Base-by-base conservation (phyloP, 1,284 basidiomycete genomes). In the Ustilago loliicola region DNA sequence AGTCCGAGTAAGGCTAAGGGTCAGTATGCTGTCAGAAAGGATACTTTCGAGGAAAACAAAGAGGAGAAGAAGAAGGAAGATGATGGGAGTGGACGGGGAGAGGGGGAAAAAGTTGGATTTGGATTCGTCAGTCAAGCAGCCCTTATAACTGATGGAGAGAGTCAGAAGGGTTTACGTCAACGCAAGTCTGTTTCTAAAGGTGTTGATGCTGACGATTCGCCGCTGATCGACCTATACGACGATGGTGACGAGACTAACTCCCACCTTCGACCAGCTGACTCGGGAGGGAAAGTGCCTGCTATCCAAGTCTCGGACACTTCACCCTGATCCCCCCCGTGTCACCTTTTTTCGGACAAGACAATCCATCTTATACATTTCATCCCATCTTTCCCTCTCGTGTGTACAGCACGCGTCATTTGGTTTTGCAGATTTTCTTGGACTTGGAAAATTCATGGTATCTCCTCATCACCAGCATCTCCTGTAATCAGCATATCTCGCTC, bases 271-370 rank as follows among this genome's bases (percentile, higher is more conserved):
- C 21, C 42, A 45, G 7, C 42, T 21, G 17, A 0, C n/a, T 3
- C 23, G 15, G 38, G 1, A 45, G 21, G 10, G 40, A 52, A 17
- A 17, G 2, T 75, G 11, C 72, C 72, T 0, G 62, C 60, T 13
- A 75, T 75, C 10, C 67, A 75, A 42, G 72, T 75, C 23, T 75
- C 66, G 2, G 38, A 55, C 38, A 65, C 70, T 30, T 38, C 61
- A 6, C 34, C 48, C 10, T 45, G 29, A 11, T 23, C 23, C 21
- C 32, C 4, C 13, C 19, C n/a, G n/a, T n/a, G n/a, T n/a, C n/a
- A n/a, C n/a, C n/a, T n/a, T n/a, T n/a, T n/a, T n/a, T n/a, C n/a
- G n/a, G n/a, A n/a, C n/a, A n/a, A n/a, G n/a, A n/a, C n/a, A n/a
- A n/a, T n/a, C n/a, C n/a, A n/a, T n/a, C n/a, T n/a, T n/a, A 8